A percentile compares a stretch with the other conserved stretches of the same genome.
Conservation (phyloP, 805 yeast genomes). For the Pichia insulana region DNA sequence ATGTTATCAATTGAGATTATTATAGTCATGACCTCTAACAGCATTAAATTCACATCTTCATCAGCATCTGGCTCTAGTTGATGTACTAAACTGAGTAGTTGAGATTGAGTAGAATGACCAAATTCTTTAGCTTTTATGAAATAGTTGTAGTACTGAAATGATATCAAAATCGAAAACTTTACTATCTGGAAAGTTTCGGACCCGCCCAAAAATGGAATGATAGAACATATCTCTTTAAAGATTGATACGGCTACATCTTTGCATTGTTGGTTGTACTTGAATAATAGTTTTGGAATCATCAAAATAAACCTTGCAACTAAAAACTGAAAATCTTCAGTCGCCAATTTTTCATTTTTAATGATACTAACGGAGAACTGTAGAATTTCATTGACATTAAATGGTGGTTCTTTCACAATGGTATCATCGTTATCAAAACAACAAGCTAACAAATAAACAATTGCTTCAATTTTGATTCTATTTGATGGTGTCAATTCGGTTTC, state of each 20-base stretch:
- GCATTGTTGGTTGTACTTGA: conserved; percentile 35
- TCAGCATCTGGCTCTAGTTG: conserved; percentile 52
- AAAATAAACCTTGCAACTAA: conserved; percentile 43
- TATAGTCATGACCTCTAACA: conserved; percentile 60
- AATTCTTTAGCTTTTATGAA: conserved; percentile 26
- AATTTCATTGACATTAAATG: conserved; percentile 20
- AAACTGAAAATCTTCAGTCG: conserved; percentile 26
- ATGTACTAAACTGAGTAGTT: conserved; percentile 30
- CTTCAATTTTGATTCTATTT: conserved; percentile 28
- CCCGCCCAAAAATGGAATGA: conserved; percentile 17
- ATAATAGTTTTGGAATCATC: conserved; percentile 47
- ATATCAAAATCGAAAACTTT: conserved; percentile 34
- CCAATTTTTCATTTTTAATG: conserved; percentile 10
- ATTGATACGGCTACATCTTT: conserved; percentile 20
- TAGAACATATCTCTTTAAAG: conserved; percentile 18
- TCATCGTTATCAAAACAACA: conserved; percentile 35
- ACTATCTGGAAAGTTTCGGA: conserved; percentile 19
- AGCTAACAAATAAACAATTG: conserved; percentile 33
- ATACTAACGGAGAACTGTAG: conserved; percentile 10
- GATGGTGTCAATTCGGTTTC: background rate
- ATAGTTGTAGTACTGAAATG: conserved; percentile 39
- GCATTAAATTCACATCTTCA: conserved; percentile 70
- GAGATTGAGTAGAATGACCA: conserved; percentile 19
- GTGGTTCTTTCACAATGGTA: conserved; percentile 12
- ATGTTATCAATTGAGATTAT: conserved; percentile 42